Percentiles rank a stretch among this genome's conserved stretches.
Evolutionary conservation across 768 basidiomycete genomes (phyloP).

Genomic region (Cystobasidium ongulense): DNA sequence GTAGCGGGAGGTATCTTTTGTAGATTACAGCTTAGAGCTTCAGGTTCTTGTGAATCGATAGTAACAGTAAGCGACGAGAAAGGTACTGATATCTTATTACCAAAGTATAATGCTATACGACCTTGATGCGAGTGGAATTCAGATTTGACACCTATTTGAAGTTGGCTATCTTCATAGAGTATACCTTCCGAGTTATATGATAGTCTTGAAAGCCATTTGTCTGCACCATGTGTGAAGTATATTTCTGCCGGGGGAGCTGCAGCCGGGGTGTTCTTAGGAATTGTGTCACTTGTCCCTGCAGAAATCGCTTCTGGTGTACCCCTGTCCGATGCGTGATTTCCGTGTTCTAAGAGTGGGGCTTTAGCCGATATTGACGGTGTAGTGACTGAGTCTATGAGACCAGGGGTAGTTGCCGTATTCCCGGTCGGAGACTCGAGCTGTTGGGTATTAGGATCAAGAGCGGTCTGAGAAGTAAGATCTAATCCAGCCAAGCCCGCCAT

Average conservation of each 20-base stretch:
- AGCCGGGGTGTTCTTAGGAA: background rate
- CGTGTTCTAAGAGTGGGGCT: background rate
- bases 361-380: background rate
- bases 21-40: slow-evolving; percentile 71
- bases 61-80: slow-evolving; percentile 83
- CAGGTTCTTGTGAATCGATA: slow-evolving; percentile 60
- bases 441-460: background rate
- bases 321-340: background rate
- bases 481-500: slow-evolving; percentile 74
- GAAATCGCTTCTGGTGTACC: background rate
- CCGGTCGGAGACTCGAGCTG: background rate
- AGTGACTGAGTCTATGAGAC: background rate
- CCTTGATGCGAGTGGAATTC: slow-evolving; percentile 92
- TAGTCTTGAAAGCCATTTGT: slow-evolving; percentile 47
- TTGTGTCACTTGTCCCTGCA: background rate
- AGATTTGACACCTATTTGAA: slow-evolving; percentile 93
- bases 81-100: slow-evolving; percentile 85
- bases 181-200: slow-evolving; percentile 74
- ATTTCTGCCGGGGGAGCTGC: slow-evolving; percentile 10
- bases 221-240: slow-evolving; percentile 37
- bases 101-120: slow-evolving; percentile 86
- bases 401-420: slow-evolving; percentile 4
- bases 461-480: slow-evolving; percentile 52
- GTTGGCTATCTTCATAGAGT: slow-evolving; percentile 87
- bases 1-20: slow-evolving; percentile 80